phyloP scores from a whole-genome alignment of 176 grass and related monocot genomes.

The Ensete glaucum region DNA sequence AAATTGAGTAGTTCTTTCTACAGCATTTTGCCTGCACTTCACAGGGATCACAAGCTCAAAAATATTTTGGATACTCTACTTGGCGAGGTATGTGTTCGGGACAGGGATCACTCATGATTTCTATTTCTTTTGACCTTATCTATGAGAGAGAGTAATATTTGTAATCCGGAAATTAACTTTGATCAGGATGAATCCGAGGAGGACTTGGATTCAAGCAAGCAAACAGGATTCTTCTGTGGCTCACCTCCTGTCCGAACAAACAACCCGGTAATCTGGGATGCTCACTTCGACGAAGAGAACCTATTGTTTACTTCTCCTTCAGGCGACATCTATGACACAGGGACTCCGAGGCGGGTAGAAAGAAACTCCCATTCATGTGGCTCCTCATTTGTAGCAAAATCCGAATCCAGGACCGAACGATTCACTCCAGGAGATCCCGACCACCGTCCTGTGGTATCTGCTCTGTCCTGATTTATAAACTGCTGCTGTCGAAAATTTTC shows the following conservation, averaged over 20 bases:
- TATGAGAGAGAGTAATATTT: too few relatives aligned
- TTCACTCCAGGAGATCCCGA: neutral
- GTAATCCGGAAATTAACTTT: neutral
- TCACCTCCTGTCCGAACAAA: constrained; percentile 8
- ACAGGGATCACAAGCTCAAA: neutral
- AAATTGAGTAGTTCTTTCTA: neutral
- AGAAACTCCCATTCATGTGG: neutral
- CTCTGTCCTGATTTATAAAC: neutral
- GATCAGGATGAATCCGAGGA: neutral
- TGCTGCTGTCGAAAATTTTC: neutral
- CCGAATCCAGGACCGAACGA: neutral
- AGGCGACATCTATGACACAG: neutral
- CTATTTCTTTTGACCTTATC: too few relatives aligned
- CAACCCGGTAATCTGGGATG: neutral
- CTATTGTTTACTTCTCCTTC: neutral
- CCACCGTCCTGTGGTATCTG: neutral
- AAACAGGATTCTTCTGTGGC: constrained; percentile 5
- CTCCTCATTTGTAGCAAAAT: neutral
- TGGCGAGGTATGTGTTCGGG: neutral
- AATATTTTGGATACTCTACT: neutral
- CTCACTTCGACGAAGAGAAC: neutral
- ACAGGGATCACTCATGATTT: too few relatives aligned
- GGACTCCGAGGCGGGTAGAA: neutral
- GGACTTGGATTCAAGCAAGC: neutral
- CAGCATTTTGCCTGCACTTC: neutral